Evolutionary conservation across 306 rosid species (phyloP).

Genomic region (Alnus glutinosa): DNA sequence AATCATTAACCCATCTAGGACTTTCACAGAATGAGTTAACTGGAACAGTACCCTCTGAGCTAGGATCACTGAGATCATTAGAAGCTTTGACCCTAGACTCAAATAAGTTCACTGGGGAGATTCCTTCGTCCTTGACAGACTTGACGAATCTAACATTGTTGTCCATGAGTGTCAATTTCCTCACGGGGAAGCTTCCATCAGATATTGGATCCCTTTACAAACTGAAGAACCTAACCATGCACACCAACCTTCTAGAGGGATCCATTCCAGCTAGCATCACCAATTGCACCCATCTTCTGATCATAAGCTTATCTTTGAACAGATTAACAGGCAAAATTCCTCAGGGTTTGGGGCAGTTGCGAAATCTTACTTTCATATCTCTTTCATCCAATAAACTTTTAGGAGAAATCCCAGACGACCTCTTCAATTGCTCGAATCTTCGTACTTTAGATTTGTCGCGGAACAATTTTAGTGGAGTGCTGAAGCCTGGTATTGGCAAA

Average conservation of each 20-base stretch:
- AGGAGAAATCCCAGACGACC: slow-evolving; percentile 81
- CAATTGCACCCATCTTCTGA: slow-evolving; percentile 59
- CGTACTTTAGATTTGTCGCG: slow-evolving; percentile 41
- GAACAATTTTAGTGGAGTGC: slow-evolving; percentile 56
- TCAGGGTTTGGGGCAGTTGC: slow-evolving; percentile 54
- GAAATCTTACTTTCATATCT: slow-evolving; percentile 60
- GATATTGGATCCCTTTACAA: slow-evolving; percentile 62
- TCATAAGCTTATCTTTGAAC: slow-evolving; percentile 48
- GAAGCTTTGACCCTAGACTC: slow-evolving; percentile 58
- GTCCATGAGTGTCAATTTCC: slow-evolving; percentile 58
- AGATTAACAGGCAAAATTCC: slow-evolving; percentile 66
- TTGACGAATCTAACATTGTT: slow-evolving; percentile 64
- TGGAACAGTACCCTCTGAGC: slow-evolving; percentile 64
- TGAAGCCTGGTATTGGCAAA: slow-evolving; percentile 61
- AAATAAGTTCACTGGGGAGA: slow-evolving; percentile 60
- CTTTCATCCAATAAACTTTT: slow-evolving; percentile 50
- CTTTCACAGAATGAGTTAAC: slow-evolving; percentile 62
- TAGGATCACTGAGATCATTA: slow-evolving; percentile 66
- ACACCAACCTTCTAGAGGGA: slow-evolving; percentile 44
- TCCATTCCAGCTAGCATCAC: slow-evolving; percentile 65
- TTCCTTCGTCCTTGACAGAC: slow-evolving; percentile 68
- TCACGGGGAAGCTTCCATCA: slow-evolving; percentile 77
- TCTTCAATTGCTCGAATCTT: slow-evolving; percentile 72
- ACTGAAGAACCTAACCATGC: slow-evolving; percentile 54
- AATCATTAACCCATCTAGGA: slow-evolving; percentile 57